Conservation (phyloP, 2,329 filamentous ascomycete species). For the Nothopassalora personata region DNA sequence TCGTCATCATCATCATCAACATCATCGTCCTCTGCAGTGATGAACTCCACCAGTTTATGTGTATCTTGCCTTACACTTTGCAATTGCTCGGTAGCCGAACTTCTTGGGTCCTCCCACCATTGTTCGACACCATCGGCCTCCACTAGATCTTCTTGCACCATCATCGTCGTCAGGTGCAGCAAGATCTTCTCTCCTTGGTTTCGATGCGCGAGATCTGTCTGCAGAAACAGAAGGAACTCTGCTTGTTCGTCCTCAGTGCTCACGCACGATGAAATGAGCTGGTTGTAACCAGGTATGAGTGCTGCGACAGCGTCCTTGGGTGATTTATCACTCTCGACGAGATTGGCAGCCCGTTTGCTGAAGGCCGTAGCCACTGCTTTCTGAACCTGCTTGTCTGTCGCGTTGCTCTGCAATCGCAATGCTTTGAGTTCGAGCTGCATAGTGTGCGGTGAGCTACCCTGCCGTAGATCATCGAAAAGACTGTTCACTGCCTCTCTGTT, state of each 20-base stretch:
- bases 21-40: slow-evolving; percentile 70
- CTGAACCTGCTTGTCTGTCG: slow-evolving; percentile 82
- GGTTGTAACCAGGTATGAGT: slow-evolving; percentile 49
- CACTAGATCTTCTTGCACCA: slow-evolving; percentile 77
- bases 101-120: slow-evolving; percentile 80
- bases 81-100: slow-evolving; percentile 64
- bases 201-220: slow-evolving; percentile 67
- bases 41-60: slow-evolving; percentile 68
- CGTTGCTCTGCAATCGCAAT: slow-evolving; percentile 84
- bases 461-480: slow-evolving; percentile 77
- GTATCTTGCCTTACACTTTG: slow-evolving; percentile 66
- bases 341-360: slow-evolving; percentile 70
- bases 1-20: slow-evolving; percentile 46
- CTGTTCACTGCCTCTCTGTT: slow-evolving; percentile 81
- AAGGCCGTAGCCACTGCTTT: slow-evolving; percentile 81
- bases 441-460: slow-evolving; percentile 64
- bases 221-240: slow-evolving; percentile 75
- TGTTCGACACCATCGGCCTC: slow-evolving; percentile 82
- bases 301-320: slow-evolving; percentile 39
- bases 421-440: slow-evolving; percentile 92
- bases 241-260: slow-evolving; percentile 55
- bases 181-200: slow-evolving; percentile 63
- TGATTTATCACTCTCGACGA: slow-evolving; percentile 47
- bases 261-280: slow-evolving; percentile 55
- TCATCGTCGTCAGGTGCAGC: slow-evolving; percentile 71